Evolutionary conservation across 2,329 filamentous ascomycete genomes (phyloP).

Genomic region (Ophiosphaerella narmari): DNA sequence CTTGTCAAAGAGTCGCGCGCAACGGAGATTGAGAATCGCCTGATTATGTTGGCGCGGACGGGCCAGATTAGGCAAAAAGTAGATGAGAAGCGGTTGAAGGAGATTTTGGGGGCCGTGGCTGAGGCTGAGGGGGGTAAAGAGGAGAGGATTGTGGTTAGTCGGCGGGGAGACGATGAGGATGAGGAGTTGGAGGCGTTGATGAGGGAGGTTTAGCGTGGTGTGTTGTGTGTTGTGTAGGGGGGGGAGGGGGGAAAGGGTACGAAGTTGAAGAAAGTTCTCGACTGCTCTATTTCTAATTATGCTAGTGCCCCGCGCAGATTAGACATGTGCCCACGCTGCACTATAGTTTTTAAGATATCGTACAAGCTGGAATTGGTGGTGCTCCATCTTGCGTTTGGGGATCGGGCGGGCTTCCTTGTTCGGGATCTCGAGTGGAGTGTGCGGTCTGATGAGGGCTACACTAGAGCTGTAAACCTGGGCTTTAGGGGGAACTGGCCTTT

Average conservation of each 20-base stretch:
- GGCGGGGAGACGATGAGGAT: slow-evolving; percentile 80
- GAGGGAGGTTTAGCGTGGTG: slow-evolving; percentile 37
- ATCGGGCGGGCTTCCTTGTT: slow-evolving; percentile 12
- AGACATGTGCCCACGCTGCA: slow-evolving; percentile 12
- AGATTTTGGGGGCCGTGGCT: slow-evolving; percentile 81
- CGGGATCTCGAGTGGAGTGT: slow-evolving; percentile 6
- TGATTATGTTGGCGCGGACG: slow-evolving; percentile 87
- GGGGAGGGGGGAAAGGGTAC: not conserved
- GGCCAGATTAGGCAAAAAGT: slow-evolving; percentile 88
- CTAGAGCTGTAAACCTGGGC: slow-evolving; percentile 8
- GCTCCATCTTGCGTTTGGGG: slow-evolving; percentile 11
- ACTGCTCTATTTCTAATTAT: not conserved
- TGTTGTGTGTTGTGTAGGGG: too few species aligned
- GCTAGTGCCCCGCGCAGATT: not conserved
- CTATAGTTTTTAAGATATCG: slow-evolving; percentile 18
- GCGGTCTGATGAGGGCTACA: slow-evolving; percentile 9
- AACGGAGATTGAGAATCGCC: slow-evolving; percentile 84
- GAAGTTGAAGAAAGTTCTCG: not conserved
- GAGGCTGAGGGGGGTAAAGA: slow-evolving; percentile 65
- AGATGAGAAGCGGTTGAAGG: slow-evolving; percentile 90
- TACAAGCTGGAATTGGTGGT: slow-evolving; percentile 7
- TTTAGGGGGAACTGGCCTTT: slow-evolving; percentile 9
- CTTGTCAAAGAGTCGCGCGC: slow-evolving; percentile 94
- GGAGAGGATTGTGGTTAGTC: slow-evolving; percentile 79
- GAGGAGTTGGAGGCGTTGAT: slow-evolving; percentile 67